Evolutionary conservation across 768 basidiomycete species (phyloP), one percentile per base, ranked within the genome.

Genomic region (Russula sp.): DNA sequence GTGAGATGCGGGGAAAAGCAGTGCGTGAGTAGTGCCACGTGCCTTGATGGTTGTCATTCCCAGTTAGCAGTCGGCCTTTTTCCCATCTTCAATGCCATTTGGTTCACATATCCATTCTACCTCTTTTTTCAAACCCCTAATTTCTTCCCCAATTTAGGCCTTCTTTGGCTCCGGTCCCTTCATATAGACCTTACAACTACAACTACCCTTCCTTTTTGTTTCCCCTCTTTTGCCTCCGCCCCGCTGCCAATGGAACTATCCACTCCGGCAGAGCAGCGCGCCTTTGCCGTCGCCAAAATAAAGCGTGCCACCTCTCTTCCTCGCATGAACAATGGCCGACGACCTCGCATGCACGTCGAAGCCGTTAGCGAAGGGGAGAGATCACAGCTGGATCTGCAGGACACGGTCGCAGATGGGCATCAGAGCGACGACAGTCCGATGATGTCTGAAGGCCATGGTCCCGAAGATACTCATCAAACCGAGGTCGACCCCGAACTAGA

Each of bases 251-350:
- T 77, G 76, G 76, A 82, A 68, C 72, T 71, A 59, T 69, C 79
- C 51, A 76, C 79, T 13, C 78, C 82, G 76, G 83, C 84, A 30
- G 89, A 94, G 74, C 89, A 94, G 75, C 87, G 94, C 65, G 90
- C 92, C 72, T 83, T 85, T 60, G 90, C 93, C 13, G 88, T 96
- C 53, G 92, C 92, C 51, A 94, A 88, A 77, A 84, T 97, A 68
- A 94, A 90, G 77, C 86, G 94, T 70, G 94, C 94, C 49, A 91
- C 93, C 60, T 95, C 93, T 18, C 76, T 96, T 32, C 94, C 94
- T 42, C 82, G 94, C 66, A 91, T 91, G 87, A 93, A 93, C 74
- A 90, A 93, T 74, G 93, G 93, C 9, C 79, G 93, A 61, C 80
- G 94, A 49, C 93, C 92, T 0, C 90, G 88, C 54, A 91, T 92